A percentile compares a stretch with the other conserved stretches of the same genome.
phyloP scores from a whole-genome alignment of 345 rosid genomes.

The Melaleuca quinquenervia region DNA sequence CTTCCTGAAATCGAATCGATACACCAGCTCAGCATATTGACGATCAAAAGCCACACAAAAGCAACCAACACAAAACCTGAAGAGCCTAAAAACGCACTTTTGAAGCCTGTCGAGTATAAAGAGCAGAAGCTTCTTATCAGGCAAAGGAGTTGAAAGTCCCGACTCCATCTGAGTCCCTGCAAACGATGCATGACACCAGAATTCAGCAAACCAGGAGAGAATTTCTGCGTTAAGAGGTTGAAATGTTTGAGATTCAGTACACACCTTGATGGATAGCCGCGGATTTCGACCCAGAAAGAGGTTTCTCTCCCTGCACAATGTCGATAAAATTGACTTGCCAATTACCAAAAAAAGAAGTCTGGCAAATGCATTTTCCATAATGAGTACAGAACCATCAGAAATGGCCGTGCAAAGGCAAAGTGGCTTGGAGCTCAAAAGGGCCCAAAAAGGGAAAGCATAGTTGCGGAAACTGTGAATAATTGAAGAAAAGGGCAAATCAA shows the following conservation, averaged over 20 bases:
- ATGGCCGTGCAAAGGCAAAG: neutral
- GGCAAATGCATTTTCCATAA: neutral
- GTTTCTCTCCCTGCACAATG: conserved; percentile 28
- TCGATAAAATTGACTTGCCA: neutral
- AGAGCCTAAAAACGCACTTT: conserved; percentile 26
- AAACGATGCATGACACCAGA: neutral
- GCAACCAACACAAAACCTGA: conserved; percentile 6
- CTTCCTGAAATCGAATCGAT: conserved; percentile 36
- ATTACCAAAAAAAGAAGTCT: neutral
- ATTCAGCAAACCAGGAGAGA: neutral
- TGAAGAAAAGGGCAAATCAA: conserved; percentile 32
- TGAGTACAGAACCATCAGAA: neutral
- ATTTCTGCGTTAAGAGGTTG: neutral
- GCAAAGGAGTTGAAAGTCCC: conserved; percentile 38
- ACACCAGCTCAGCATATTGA: conserved; percentile 1
- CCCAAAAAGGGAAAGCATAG: conserved; percentile 17
- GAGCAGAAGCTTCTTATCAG: conserved; percentile 40
- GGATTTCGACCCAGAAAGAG: conserved; percentile 12
- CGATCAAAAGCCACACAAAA: conserved; percentile 9
- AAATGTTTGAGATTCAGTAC: conserved; percentile 6
- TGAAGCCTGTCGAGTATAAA: conserved; percentile 55
- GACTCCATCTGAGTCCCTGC: conserved; percentile 21
- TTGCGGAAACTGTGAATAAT: conserved; percentile 3
- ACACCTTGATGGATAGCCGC: conserved; percentile 30
- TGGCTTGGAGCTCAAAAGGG: conserved; percentile 1